Conservation (phyloP, 352 stramenopile species). For the Phytophthora nicotianae region DNA sequence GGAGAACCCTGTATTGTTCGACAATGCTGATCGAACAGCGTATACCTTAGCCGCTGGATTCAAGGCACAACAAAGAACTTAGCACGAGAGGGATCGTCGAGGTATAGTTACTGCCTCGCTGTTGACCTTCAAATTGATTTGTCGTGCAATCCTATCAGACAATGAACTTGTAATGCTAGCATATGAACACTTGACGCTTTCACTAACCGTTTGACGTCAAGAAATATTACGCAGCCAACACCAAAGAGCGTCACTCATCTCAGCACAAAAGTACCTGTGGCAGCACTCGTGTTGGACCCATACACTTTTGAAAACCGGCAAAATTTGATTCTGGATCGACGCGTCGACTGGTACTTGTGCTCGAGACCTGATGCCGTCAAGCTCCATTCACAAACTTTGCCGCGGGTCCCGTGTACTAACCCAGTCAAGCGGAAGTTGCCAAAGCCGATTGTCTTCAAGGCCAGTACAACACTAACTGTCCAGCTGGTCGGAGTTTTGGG, state of each 20-base stretch:
- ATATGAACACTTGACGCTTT: neutral
- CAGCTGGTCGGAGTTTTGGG: constrained; percentile 66
- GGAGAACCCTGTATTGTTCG: constrained; percentile 20
- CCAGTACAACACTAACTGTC: constrained; percentile 39
- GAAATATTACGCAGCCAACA: constrained; percentile 18
- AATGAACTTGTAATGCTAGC: constrained; percentile 19
- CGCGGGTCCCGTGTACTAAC: constrained; percentile 50
- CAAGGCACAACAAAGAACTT: constrained; percentile 29
- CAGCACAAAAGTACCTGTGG: neutral
- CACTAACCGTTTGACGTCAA: constrained; percentile 32
- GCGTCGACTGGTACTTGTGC: constrained; percentile 52
- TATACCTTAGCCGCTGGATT: constrained; percentile 32
- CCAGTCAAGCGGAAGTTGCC: constrained; percentile 58
- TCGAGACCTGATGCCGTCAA: constrained; percentile 52
- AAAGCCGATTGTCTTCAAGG: constrained; percentile 47
- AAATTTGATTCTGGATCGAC: constrained; percentile 45
- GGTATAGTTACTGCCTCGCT: constrained; percentile 40
- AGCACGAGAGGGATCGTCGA: constrained; percentile 36
- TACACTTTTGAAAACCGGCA: constrained; percentile 58
- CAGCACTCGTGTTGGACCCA: constrained; percentile 46
- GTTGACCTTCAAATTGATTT: constrained; percentile 20
- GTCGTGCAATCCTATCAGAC: constrained; percentile 27
- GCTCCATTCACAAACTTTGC: constrained; percentile 58
- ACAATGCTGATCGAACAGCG: constrained; percentile 34
- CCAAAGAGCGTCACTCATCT: neutral